phyloP scores from a whole-genome alignment of 805 yeast genomes.

The Schizosaccharomyces osmophilus region DNA sequence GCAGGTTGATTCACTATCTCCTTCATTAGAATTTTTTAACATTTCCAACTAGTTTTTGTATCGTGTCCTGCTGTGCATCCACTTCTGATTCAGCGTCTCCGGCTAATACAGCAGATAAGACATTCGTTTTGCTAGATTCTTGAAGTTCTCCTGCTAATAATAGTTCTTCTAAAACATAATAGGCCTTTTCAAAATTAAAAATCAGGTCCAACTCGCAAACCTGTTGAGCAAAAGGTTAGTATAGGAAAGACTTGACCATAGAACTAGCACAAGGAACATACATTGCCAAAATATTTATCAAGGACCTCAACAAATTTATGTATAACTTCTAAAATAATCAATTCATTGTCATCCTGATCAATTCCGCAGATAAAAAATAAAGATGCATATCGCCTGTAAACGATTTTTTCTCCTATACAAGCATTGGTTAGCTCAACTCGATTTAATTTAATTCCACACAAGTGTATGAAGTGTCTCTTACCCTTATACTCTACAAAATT shows the following conservation, averaged over 20 bases:
- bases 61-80: background rate
- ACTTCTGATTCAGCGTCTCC: constrained; percentile 50
- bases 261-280: constrained; percentile 18
- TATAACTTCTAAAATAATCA: constrained; percentile 57
- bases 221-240: background rate
- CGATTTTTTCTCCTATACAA: constrained; percentile 41
- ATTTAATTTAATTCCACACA: background rate
- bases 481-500: constrained; percentile 66
- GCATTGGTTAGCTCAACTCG: background rate
- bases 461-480: constrained; percentile 5
- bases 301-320: constrained; percentile 74
- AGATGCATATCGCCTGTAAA: constrained; percentile 84
- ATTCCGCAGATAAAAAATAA: constrained; percentile 62
- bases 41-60: background rate
- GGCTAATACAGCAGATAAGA: constrained; percentile 44
- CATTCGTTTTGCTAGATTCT: constrained; percentile 49
- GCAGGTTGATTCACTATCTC: background rate
- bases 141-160: constrained; percentile 77
- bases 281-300: constrained; percentile 68
- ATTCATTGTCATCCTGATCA: constrained; percentile 54
- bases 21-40: background rate
- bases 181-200: constrained; percentile 69
- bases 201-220: constrained; percentile 73
- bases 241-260: background rate
- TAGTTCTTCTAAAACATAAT: constrained; percentile 63